phyloP scores from a whole-genome alignment of 139 green algal genomes.

The Auxenochlorella protothecoides region DNA sequence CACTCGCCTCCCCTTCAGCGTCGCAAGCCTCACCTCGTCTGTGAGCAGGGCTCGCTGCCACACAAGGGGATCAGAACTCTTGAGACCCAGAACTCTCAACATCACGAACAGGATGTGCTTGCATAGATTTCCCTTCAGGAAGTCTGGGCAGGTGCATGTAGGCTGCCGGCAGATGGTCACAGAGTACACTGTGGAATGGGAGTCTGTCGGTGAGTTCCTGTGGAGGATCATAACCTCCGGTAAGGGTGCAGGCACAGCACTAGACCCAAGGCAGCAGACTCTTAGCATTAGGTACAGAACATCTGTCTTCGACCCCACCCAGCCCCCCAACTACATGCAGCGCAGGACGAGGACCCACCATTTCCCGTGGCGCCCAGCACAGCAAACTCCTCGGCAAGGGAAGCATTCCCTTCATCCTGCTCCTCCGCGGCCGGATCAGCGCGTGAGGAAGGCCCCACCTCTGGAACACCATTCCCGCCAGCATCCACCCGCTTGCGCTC shows the following conservation, averaged over 20 bases:
- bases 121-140: conserved; percentile 47
- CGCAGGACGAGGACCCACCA: conserved; percentile 9
- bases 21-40: conserved; percentile 13
- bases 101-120: conserved; percentile 69
- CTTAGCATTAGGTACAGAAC: too few species aligned
- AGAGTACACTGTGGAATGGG: conserved; percentile 34
- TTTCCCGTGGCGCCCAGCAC: conserved; percentile 49
- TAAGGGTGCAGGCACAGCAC: too few species aligned
- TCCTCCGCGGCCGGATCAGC: too few species aligned
- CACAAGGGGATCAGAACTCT: conserved; percentile 35
- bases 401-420: too few species aligned
- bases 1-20: too few species aligned
- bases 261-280: too few species aligned
- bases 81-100: conserved; percentile 47
- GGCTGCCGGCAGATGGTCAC: conserved; percentile 37
- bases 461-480: too few species aligned
- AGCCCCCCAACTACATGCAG: too few species aligned
- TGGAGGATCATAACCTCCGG: too few species aligned
- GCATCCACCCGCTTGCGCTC: conserved; percentile 18
- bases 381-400: conserved; percentile 30
- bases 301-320: too few species aligned
- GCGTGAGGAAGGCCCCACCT: too few species aligned
- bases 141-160: conserved; percentile 52
- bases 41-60: conserved; percentile 45
- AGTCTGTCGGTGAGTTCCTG: too few species aligned